Conservation (phyloP, 257 asterid species). For the Plantago ovata region DNA sequence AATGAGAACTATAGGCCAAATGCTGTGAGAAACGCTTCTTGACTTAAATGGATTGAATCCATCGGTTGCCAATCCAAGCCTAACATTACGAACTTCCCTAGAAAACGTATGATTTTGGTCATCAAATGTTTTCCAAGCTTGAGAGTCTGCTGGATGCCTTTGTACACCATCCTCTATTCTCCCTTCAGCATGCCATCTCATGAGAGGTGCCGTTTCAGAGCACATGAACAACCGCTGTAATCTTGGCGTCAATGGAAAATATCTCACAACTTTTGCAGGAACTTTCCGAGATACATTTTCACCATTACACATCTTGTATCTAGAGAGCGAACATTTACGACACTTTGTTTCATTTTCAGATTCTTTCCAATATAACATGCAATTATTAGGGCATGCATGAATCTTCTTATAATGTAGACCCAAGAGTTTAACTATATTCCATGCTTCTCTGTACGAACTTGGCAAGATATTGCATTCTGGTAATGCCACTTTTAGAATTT, state of each 20-base stretch:
- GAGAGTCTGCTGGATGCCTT: constrained; percentile 12
- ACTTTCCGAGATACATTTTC: neutral
- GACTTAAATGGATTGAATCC: constrained; percentile 19
- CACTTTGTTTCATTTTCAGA: neutral
- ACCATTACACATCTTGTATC: neutral
- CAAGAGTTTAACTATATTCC: neutral
- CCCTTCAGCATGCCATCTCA: constrained; percentile 19
- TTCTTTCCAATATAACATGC: constrained; percentile 5
- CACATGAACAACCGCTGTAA: constrained; percentile 16
- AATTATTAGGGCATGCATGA: neutral
- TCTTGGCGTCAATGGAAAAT: constrained; percentile 10
- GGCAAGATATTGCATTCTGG: neutral
- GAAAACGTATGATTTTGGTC: neutral
- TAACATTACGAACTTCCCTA: constrained; percentile 11
- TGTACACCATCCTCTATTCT: constrained; percentile 16
- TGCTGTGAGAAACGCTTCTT: constrained; percentile 15
- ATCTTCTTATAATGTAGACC: neutral
- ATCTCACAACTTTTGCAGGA: neutral
- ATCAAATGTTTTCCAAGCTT: constrained; percentile 12
- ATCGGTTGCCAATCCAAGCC: constrained; percentile 12
- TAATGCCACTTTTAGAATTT: neutral
- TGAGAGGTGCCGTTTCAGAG: constrained; percentile 1
- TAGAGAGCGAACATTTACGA: neutral
- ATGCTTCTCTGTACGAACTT: constrained; percentile 3
- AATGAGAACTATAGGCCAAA: constrained; percentile 12